phyloP scores from a whole-genome alignment of 345 rosid genomes.

The Balakata baccata region DNA sequence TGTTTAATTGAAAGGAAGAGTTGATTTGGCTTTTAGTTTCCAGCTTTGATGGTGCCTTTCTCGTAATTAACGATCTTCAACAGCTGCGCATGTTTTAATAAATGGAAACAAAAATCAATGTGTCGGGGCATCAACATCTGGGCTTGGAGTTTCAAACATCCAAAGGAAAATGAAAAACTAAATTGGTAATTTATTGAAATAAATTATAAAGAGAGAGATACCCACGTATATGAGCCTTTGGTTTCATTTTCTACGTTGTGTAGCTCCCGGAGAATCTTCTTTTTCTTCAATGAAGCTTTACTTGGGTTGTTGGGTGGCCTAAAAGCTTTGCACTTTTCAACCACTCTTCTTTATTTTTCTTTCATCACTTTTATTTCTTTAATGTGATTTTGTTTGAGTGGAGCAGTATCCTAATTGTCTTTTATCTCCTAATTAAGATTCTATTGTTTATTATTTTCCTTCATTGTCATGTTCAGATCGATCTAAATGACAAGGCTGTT shows the following conservation, averaged over 20 bases:
- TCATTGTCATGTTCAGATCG: neutral
- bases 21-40: neutral
- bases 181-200: neutral
- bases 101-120: constrained; percentile 31
- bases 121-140: constrained; percentile 25
- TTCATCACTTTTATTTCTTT: neutral
- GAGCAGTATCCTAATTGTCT: neutral
- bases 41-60: constrained; percentile 10
- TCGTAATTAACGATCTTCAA: constrained; percentile 14
- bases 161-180: neutral
- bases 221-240: constrained; percentile 21
- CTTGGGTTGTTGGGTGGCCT: constrained; percentile 18
- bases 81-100: constrained; percentile 10
- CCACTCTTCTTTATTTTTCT: constrained; percentile 32
- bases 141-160: constrained; percentile 16
- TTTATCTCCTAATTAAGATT: neutral
- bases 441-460: neutral
- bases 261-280: constrained; percentile 41
- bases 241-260: constrained; percentile 32
- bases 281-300: constrained; percentile 5
- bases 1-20: neutral
- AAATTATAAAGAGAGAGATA: neutral
- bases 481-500: no score
- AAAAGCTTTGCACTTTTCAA: constrained; percentile 48
- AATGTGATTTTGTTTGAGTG: neutral